These are phyloP conservation scores for Aspergillus transmontanensis DNA, from an alignment of 2,329 filamentous ascomycete species.

Conservation along the genomic window DNA sequence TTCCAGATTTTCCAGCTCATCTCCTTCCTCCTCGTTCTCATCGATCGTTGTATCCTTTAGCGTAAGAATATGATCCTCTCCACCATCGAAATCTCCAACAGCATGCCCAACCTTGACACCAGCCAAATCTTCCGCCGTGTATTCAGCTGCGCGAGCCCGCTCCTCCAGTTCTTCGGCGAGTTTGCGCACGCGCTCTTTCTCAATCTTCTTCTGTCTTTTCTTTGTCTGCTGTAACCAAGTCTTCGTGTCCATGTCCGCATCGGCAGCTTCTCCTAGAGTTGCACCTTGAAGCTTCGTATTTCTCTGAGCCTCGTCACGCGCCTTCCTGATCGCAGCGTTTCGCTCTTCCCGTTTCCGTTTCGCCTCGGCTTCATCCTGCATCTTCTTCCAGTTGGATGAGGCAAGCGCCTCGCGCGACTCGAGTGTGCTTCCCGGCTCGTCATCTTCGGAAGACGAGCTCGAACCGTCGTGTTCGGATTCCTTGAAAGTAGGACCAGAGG, in stretches of 20 bases:
- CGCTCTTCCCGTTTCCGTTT: constrained; percentile 79
- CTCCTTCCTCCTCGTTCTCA: constrained; percentile 80
- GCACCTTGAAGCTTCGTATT: constrained; percentile 76
- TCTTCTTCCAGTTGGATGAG: constrained; percentile 56
- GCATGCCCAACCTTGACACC: constrained; percentile 93
- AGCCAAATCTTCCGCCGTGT: constrained; percentile 82
- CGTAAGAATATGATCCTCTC: constrained; percentile 83
- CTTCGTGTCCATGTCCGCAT: constrained; percentile 72
- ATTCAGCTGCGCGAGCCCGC: constrained; percentile 72
- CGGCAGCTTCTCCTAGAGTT: constrained; percentile 76
- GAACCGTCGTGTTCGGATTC: constrained; percentile 51
- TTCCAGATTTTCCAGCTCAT: constrained; percentile 67
- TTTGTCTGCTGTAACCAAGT: constrained; percentile 87
- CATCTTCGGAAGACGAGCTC: constrained; percentile 52
- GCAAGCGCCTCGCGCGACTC: constrained; percentile 61
- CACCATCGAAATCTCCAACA: constrained; percentile 74
- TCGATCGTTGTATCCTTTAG: constrained; percentile 91
- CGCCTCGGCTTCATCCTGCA: constrained; percentile 68
- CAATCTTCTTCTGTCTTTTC: constrained; percentile 91
- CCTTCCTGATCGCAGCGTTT: constrained; percentile 81
- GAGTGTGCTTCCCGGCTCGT: constrained; percentile 77
- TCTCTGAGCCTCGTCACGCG: constrained; percentile 79
- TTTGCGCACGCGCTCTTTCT: constrained; percentile 68
- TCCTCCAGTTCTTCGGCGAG: constrained; percentile 77
- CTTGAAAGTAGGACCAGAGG: constrained; percentile 60